phyloP scores from a whole-genome alignment of 2,329 filamentous ascomycete species.

The Helotiales sp. region DNA sequence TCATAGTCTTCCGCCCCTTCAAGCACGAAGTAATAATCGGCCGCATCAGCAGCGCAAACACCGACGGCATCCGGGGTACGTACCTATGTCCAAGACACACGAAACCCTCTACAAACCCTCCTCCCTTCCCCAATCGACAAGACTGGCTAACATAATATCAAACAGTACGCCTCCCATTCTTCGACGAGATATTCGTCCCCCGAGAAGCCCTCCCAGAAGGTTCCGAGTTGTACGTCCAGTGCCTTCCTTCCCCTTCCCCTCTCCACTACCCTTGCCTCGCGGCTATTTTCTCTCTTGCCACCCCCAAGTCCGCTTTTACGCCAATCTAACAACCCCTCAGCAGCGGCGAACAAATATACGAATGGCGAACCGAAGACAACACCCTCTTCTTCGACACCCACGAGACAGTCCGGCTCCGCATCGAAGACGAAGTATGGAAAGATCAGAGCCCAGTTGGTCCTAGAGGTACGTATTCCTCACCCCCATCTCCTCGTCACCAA shows the following conservation, averaged over 20 bases:
- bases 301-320: background rate
- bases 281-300: no score
- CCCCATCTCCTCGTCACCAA: background rate
- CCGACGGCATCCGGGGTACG: constrained; percentile 73
- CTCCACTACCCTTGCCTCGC: background rate
- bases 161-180: constrained; percentile 84
- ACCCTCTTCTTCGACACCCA: constrained; percentile 84
- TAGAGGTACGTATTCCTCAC: background rate
- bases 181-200: constrained; percentile 87
- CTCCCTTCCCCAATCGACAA: background rate
- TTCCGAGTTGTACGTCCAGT: constrained; percentile 71
- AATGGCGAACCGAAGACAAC: constrained; percentile 15
- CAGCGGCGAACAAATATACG: constrained; percentile 20
- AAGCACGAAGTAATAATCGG: constrained; percentile 91
- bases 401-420: constrained; percentile 84
- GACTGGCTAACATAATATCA: background rate
- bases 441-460: constrained; percentile 80
- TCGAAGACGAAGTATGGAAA: constrained; percentile 88
- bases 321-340: constrained; percentile 9
- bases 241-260: constrained; percentile 9
- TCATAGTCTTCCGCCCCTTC: constrained; percentile 94
- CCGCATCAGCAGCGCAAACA: constrained; percentile 76
- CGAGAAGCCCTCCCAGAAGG: constrained; percentile 71
- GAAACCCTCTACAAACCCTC: background rate
- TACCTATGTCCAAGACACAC: constrained; percentile 1